Evolutionary conservation across 805 yeast genomes (phyloP), one percentile per base, ranked within the genome.

Genomic region (Geotrichum ghanense): DNA sequence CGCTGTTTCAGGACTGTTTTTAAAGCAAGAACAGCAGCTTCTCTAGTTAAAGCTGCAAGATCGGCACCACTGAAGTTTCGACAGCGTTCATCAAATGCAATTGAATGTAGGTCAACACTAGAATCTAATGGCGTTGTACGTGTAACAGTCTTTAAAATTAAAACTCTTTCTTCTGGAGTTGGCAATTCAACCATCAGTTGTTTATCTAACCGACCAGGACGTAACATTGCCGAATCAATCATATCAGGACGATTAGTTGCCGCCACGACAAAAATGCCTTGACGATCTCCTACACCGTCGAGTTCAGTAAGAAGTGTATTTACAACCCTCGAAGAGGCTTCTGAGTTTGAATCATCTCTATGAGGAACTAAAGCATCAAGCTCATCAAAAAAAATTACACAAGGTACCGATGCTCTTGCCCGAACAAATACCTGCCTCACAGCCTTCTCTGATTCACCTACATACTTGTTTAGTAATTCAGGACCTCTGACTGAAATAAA

Each of bases 241-340:
- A 90, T 90, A 62, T 90, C 98, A 0, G 97, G 97, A 61, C 98
- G 75, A 58, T 90, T 90, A 0, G 98, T 90, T 1, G 98, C 98
- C 23, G 96, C 97, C 54, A 90, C 78, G 3, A 90, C 97, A 63
- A 83, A 92, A 1, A 90, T 86, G 1, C 97, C 97, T 50, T 82
- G 77, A 55, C 97, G 72, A 54, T 90, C 96, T 55, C 87, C 89
- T 48, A 90, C 72, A 1, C 98, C 98, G 66, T 92, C 98, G 34
- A 92, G 71, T 61, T 92, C 98, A 0, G 98, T 92, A 54, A 92
- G 75, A 27, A 92, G 68, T 0, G 98, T 92, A 60, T 92, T 92
- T 17, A 92, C 98, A 7, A 92, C 97, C 50, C 98, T 72, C 0
- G 95, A 81, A 26, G 95, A 81, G 2, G 95, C 79, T 60, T 92